Conservation (phyloP, 2,329 filamentous ascomycete genomes). For the Fusarium sp. region DNA sequence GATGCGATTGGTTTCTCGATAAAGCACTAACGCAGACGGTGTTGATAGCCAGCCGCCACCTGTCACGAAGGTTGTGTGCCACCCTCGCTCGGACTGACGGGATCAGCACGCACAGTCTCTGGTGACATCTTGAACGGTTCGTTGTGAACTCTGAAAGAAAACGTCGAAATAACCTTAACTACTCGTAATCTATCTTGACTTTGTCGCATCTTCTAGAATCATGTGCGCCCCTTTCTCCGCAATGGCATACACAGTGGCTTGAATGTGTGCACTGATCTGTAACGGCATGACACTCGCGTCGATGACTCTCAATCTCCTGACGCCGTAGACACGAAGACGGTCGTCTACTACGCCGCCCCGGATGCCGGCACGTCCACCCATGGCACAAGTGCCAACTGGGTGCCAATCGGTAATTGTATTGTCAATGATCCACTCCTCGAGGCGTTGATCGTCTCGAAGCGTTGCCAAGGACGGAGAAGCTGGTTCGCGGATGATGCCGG, state of each 20-base stretch:
- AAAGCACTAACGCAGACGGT: not conserved
- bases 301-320: slow-evolving; percentile 42
- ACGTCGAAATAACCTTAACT: not conserved
- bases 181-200: not conserved
- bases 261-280: slow-evolving; percentile 46
- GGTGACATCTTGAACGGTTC: not conserved
- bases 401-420: slow-evolving; percentile 53
- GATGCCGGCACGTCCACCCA: slow-evolving; percentile 48
- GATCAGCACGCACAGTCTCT: not conserved
- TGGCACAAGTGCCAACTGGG: slow-evolving; percentile 53
- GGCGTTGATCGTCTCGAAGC: slow-evolving; percentile 19
- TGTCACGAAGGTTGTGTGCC: not conserved
- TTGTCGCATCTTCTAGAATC: slow-evolving; percentile 35
- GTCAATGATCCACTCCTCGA: slow-evolving; percentile 44
- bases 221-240: slow-evolving; percentile 48
- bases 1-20: not conserved
- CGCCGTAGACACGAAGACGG: slow-evolving; percentile 47
- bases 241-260: slow-evolving; percentile 53
- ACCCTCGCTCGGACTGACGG: not conserved
- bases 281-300: slow-evolving; percentile 49
- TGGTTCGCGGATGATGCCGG: slow-evolving; percentile 50
- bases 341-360: slow-evolving; percentile 48
- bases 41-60: not conserved
- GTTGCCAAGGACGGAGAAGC: slow-evolving; percentile 40
- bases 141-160: not conserved